phyloP scores from a whole-genome alignment of 164 flowering plant genomes.

The Macadamia integrifolia region DNA sequence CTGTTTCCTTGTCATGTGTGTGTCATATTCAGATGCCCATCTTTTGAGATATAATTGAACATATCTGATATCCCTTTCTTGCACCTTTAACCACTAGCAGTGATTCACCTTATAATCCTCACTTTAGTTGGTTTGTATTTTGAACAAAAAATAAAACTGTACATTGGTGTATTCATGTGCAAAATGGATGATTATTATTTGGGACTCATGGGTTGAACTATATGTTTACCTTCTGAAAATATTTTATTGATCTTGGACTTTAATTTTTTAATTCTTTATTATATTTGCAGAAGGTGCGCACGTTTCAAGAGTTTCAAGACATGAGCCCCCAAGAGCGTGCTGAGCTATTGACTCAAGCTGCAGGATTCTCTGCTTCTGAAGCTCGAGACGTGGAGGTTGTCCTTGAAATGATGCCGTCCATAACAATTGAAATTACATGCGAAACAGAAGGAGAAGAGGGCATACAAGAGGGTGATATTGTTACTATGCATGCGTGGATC shows the following conservation, averaged over 20 bases:
- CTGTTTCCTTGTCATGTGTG: too few relatives aligned
- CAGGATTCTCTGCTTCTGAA: constrained; percentile 65
- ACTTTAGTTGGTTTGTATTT: too few relatives aligned
- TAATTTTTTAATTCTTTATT: neutral
- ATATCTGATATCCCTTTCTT: too few relatives aligned
- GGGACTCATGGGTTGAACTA: neutral
- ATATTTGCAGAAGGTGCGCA: constrained; percentile 69
- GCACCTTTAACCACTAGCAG: too few relatives aligned
- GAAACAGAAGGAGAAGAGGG: constrained; percentile 98
- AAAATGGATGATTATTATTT: too few relatives aligned
- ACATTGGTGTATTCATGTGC: too few relatives aligned
- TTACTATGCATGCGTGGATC: constrained; percentile 87
- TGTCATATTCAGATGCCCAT: too few relatives aligned
- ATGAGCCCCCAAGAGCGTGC: constrained; percentile 63
- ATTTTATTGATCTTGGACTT: neutral
- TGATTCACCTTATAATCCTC: too few relatives aligned
- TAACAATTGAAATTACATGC: constrained; percentile 59
- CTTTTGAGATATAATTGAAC: too few relatives aligned
- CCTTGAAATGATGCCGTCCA: constrained; percentile 76
- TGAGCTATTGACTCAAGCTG: constrained; percentile 60
- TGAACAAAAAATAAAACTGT: too few relatives aligned
- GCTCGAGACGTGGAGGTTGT: constrained; percentile 73
- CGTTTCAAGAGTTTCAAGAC: constrained; percentile 70
- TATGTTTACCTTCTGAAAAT: neutral
- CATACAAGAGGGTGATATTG: constrained; percentile 91